Conservation (phyloP, 768 basidiomycete species). For the Leucocoprinus sp. region DNA sequence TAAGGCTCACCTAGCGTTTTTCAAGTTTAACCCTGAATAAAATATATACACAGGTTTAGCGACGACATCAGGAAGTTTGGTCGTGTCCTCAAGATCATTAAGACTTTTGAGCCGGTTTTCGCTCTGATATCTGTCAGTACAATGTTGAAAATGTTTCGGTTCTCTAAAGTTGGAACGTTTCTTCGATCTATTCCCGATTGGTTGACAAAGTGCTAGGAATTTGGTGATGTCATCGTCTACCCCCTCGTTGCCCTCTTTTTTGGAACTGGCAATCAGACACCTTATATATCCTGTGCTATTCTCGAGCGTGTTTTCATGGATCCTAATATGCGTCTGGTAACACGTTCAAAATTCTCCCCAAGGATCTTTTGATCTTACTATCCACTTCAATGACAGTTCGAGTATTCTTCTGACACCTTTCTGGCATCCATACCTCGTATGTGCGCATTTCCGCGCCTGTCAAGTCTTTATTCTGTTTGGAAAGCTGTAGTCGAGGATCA, state of each 20-base stretch:
- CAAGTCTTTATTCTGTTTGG: constrained; percentile 20
- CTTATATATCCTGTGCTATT: constrained; percentile 25
- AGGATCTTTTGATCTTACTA: neutral
- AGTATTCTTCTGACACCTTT: constrained; percentile 23
- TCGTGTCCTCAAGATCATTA: constrained; percentile 22
- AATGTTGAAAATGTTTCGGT: constrained; percentile 23
- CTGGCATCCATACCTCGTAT: constrained; percentile 23
- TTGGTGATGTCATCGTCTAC: constrained; percentile 23
- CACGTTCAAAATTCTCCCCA: neutral
- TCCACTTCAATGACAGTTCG: constrained; percentile 16
- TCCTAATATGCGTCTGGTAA: constrained; percentile 24
- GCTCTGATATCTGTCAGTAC: constrained; percentile 23
- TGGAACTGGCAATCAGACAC: constrained; percentile 26
- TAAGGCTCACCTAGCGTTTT: constrained; percentile 1
- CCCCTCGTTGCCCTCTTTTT: constrained; percentile 25
- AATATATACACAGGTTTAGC: constrained; percentile 16
- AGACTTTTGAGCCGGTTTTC: constrained; percentile 21
- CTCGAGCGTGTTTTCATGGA: constrained; percentile 27
- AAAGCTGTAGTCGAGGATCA: constrained; percentile 19
- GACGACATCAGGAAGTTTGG: constrained; percentile 24
- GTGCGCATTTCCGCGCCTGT: constrained; percentile 23
- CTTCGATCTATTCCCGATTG: neutral
- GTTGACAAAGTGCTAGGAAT: constrained; percentile 14
- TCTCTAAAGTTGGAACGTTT: constrained; percentile 19
- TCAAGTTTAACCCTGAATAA: too few relatives aligned